Evolutionary conservation across 768 basidiomycete genomes (phyloP).

Genomic region (Russula olivacea): DNA sequence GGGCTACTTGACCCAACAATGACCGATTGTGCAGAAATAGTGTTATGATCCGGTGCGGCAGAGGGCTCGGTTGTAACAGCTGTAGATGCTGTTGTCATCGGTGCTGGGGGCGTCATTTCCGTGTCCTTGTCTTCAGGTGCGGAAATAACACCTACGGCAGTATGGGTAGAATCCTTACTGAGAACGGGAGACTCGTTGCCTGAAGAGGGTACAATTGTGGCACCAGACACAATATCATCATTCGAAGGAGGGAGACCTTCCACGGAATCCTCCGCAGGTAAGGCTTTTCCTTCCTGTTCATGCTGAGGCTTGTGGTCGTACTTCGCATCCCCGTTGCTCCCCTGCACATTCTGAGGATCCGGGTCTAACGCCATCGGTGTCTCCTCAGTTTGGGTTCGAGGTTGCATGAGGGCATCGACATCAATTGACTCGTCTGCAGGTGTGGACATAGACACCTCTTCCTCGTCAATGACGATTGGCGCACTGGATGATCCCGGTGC

Average conservation of each 20-base stretch:
- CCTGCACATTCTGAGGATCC: not conserved
- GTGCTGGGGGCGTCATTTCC: not conserved
- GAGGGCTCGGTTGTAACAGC: not conserved
- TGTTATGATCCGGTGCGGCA: not conserved
- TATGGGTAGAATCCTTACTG: not conserved
- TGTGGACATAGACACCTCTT: not conserved
- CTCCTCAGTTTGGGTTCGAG: not conserved
- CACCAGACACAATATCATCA: not conserved
- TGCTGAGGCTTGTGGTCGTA: not conserved
- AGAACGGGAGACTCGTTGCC: not conserved
- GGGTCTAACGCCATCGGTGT: not conserved
- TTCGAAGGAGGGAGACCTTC: not conserved
- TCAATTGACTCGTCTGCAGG: not conserved
- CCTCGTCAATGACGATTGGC: slow-evolving; percentile 21
- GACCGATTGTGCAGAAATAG: not conserved
- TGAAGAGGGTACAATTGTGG: not conserved
- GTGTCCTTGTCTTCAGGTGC: not conserved
- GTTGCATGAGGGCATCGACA: not conserved
- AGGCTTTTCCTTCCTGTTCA: not conserved
- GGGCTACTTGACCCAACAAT: not conserved
- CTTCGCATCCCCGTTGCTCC: not conserved
- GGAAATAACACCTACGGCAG: not conserved
- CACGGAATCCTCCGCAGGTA: not conserved
- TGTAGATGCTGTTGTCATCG: not conserved
- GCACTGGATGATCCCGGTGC: slow-evolving; percentile 12